These are phyloP conservation scores for Amanita molliuscula DNA, from an alignment of 768 basidiomycete genomes.

Conservation along the genomic window DNA sequence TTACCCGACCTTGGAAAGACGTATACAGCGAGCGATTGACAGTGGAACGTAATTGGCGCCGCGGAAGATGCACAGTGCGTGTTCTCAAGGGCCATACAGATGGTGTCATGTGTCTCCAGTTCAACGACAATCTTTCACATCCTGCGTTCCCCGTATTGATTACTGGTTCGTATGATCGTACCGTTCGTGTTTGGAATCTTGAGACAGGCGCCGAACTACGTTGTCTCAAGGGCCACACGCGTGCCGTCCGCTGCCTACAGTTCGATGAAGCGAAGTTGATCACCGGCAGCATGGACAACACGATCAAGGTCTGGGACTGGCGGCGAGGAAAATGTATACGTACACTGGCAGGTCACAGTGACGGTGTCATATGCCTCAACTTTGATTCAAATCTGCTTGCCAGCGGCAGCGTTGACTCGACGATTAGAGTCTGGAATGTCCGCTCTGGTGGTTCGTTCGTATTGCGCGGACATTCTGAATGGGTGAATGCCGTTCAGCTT, in stretches of 20 bases:
- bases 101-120: constrained; percentile 96
- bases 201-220: constrained; percentile 82
- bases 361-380: constrained; percentile 83
- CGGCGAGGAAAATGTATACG: constrained; percentile 79
- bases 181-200: constrained; percentile 92
- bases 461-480: constrained; percentile 85
- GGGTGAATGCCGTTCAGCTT: constrained; percentile 91
- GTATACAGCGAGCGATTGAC: constrained; percentile 97
- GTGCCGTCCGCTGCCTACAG: constrained; percentile 87
- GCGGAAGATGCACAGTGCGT: constrained; percentile 78
- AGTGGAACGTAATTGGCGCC: constrained; percentile 95
- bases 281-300: constrained; percentile 94
- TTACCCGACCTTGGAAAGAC: constrained; percentile 94
- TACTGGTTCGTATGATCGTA: constrained; percentile 96
- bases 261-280: constrained; percentile 94
- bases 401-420: constrained; percentile 89
- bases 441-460: constrained; percentile 87
- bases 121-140: constrained; percentile 73
- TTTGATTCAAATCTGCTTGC: constrained; percentile 90
- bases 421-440: constrained; percentile 92
- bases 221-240: constrained; percentile 80
- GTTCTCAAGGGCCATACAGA: constrained; percentile 90
- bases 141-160: constrained; percentile 90
- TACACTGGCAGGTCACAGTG: constrained; percentile 83
- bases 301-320: constrained; percentile 96